These are phyloP conservation scores for Fraxinus floribunda DNA, from an alignment of 305 asterid genomes.

Conservation along the genomic window DNA sequence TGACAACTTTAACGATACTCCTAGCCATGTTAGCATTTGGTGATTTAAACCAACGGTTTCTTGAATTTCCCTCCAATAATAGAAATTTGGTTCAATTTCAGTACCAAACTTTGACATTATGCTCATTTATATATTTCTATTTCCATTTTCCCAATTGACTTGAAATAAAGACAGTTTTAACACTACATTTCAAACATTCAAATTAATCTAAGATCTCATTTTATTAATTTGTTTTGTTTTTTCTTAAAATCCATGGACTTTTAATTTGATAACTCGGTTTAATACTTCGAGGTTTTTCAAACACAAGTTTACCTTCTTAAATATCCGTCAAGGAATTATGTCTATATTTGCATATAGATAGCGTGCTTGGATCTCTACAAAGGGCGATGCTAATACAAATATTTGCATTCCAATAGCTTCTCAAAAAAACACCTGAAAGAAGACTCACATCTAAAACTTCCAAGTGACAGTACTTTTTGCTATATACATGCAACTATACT, in stretches of 20 bases:
- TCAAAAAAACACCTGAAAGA: not conserved
- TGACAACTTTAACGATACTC: not conserved
- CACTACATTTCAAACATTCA: not conserved
- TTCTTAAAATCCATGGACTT: not conserved
- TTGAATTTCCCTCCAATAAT: slow-evolving; percentile 10
- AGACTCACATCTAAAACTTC: slow-evolving; percentile 15
- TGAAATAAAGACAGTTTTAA: not conserved
- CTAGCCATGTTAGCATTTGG: not conserved
- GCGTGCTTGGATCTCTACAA: not conserved
- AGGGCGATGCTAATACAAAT: not conserved
- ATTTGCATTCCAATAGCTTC: not conserved
- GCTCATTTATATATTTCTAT: slow-evolving; percentile 8
- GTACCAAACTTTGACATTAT: slow-evolving; percentile 44
- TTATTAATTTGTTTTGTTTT: not conserved
- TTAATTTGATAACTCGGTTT: no score
- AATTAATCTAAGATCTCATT: not conserved
- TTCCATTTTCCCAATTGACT: slow-evolving; percentile 25
- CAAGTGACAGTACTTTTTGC: not conserved
- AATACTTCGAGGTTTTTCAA: not conserved
- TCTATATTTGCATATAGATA: no score
- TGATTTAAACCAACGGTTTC: slow-evolving; percentile 18
- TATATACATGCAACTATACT: not conserved
- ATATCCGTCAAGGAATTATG: not conserved
- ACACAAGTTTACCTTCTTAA: not conserved
- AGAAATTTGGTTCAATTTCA: slow-evolving; percentile 27